Evolutionary conservation across 139 green algal genomes (phyloP).

Genomic region (Raphidocelis subcapitata): DNA sequence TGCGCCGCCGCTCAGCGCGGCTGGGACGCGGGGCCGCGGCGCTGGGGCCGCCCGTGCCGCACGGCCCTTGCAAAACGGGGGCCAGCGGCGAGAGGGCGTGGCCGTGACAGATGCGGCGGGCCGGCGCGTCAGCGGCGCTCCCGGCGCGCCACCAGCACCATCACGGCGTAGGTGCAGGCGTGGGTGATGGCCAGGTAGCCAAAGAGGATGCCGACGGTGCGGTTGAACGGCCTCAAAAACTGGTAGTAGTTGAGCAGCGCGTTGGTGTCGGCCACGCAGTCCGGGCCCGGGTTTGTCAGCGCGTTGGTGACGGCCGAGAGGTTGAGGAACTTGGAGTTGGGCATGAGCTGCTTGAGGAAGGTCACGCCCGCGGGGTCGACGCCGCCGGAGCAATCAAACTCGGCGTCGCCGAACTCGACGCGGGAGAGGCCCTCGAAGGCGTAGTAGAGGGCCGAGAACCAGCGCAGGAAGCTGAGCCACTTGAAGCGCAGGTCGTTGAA

Average conservation of each 20-base stretch:
- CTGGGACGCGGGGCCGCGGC: no score
- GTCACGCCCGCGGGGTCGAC: neutral
- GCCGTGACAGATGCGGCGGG: no score
- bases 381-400: conserved; percentile 31
- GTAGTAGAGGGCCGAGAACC: conserved; percentile 30
- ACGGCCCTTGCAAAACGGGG: no score
- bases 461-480: conserved; percentile 25
- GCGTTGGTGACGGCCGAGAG: neutral
- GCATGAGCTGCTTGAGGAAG: conserved; percentile 25
- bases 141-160: conserved; percentile 24
- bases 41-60: no score
- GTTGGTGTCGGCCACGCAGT: conserved; percentile 28
- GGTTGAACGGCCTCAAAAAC: conserved; percentile 17
- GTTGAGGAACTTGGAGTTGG: neutral
- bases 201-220: conserved; percentile 22
- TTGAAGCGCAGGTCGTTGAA: conserved; percentile 23
- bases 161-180: conserved; percentile 14
- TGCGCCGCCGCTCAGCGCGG: no score
- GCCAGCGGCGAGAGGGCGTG: no score
- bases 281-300: neutral
- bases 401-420: conserved; percentile 29
- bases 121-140: neutral
- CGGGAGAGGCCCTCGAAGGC: conserved; percentile 32
- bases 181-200: conserved; percentile 38
- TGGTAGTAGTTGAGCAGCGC: conserved; percentile 33